Base-by-base conservation (phyloP, 1,284 basidiomycete genomes). In the Pseudozyma sp. region DNA sequence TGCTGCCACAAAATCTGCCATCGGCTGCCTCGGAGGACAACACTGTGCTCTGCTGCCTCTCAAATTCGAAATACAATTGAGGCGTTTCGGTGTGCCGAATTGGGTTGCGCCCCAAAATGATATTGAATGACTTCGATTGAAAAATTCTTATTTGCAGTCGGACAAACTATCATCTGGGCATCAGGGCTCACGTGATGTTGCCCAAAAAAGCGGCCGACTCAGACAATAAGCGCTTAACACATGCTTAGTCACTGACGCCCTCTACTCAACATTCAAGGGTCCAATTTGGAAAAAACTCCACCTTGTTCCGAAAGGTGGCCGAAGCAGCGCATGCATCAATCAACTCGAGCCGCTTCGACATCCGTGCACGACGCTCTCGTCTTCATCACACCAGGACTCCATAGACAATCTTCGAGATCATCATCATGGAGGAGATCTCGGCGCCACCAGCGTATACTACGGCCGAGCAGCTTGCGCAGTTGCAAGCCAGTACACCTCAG, bases 401-500 rank as follows among this genome's bases (percentile, higher is more conserved):
- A 31, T 37, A 14, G 11, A 42, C 13, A 42, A 7, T 7, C 9
- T 19, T 10, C 30, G 17, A 37, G 4, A 62, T 56, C 51, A 29
- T 7, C 14, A 40, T 52, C 19, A 60, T 79, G 19, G 51, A 53
- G 37, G 43, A 51, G 49, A 68, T 70, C 16, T 31, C 60, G 13
- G 56, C 54, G 17, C 54, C 73, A 35, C 75, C 75, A 24, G 16
- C 16, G 30, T 65, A 57, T 37, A 49, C 58, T 13, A 47, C 58
- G 47, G 46, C 54, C 6, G 66, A 68, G 4, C 54, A 69, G 52
- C 52, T 60, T 5, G 52, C 45, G 4, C 50, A 58, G 45, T 45
- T 50, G 7, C 63, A 77, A 45, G 54, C 66, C n/a, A 64, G 67
- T 14, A 80, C 80, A 24, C 78, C 80, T 0, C 47, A 37, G 7